phyloP scores from a whole-genome alignment of 2,329 filamentous ascomycete species.

The Exophiala viscosa region DNA sequence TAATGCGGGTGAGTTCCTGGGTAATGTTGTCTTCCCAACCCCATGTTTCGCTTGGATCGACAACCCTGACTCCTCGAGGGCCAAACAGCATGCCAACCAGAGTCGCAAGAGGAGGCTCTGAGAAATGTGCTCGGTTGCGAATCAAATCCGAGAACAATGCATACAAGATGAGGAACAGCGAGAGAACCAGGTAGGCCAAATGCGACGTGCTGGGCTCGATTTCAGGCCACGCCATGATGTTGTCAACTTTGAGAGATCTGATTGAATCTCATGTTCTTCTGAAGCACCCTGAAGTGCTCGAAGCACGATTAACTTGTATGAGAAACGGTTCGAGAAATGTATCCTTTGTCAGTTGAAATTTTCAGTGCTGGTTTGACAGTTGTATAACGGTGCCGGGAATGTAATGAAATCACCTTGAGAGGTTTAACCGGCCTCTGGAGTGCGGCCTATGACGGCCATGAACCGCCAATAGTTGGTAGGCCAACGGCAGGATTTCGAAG shows the following conservation, averaged over 20 bases:
- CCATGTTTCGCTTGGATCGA: slow-evolving; percentile 67
- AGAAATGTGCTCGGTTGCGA: slow-evolving; percentile 58
- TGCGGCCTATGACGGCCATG: no score
- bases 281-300: no score
- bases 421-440: no score
- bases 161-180: slow-evolving; percentile 57
- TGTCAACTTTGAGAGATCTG: neutral
- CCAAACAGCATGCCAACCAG: slow-evolving; percentile 86
- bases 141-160: slow-evolving; percentile 58
- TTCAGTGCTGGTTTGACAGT: no score
- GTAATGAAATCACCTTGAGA: no score
- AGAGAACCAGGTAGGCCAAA: slow-evolving; percentile 56
- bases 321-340: no score
- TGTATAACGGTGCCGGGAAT: no score
- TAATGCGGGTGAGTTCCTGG: slow-evolving; percentile 82
- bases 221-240: slow-evolving; percentile 40
- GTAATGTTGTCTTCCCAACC: slow-evolving; percentile 82
- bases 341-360: no score
- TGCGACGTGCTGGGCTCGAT: slow-evolving; percentile 55
- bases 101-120: slow-evolving; percentile 63
- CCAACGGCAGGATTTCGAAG: no score
- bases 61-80: slow-evolving; percentile 75
- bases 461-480: no score
- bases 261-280: neutral
- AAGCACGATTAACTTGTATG: no score